Base-by-base conservation (phyloP, 805 yeast species). In the Lachancea meyersii region DNA sequence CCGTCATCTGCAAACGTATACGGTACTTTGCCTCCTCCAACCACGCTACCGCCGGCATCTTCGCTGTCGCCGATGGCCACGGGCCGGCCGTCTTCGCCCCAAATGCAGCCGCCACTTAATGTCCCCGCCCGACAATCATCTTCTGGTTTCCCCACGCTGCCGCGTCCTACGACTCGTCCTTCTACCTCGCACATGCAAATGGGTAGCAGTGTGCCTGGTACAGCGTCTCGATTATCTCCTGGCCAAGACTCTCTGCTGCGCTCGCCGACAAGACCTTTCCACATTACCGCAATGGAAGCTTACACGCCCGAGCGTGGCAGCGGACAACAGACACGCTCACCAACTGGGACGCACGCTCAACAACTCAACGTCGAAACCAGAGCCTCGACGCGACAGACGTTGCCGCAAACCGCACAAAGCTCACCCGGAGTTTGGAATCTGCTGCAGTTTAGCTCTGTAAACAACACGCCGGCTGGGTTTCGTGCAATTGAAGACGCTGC, bases 381-480 rank as follows among this genome's bases (percentile, higher is more conserved):
- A 19, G 36, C 32, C 20, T 33, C 41, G 21, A 48, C 44, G 33
- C 44, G 57, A 35, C 48, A 55, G 38, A 52, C 42, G 24, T 16
- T 32, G 34, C 51, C 47, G 23, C 44, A 45, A 9, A 45, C 50
- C 17, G 54, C 54, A 6, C 65, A 64, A 40, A 63, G 67, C 23
- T 86, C 95, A 1, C 97, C 97, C 1, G 96, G 95, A 14, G 76
- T 89, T 46, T 86, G 96, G 97, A 86, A 84, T 58, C 80, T 86
- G 65, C 86, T 89, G 56, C 96, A 88, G 55, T 80, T 89, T 43
- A 69, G 77, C 31, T 75, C 80, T 3, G 62, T 55, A 2, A 60
- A 54, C 31, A 62, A 62, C 38, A 61, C 67, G 3, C 67, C 66
- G 9, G 63, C 61, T 14, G 40, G 66, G 8, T 35, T 35, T 35